phyloP scores from a whole-genome alignment of 345 rosid genomes.

The Camelina laxa region DNA sequence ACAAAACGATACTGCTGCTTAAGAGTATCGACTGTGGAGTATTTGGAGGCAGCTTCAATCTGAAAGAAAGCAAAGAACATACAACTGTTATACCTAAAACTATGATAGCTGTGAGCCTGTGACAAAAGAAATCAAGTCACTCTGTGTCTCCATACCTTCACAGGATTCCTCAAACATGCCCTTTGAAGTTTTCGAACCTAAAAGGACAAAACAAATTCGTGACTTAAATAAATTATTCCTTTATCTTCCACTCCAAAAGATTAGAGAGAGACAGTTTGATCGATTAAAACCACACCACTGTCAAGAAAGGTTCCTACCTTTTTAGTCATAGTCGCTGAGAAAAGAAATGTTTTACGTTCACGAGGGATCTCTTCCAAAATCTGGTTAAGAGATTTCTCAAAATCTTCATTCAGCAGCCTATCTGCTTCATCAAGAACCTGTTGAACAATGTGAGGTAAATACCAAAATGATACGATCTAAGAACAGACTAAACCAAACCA shows the following conservation, averaged over 20 bases:
- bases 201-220: slow-evolving; percentile 32
- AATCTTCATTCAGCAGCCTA: slow-evolving; percentile 89
- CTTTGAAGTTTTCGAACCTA: slow-evolving; percentile 94
- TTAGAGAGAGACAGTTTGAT: not conserved
- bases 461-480: not conserved
- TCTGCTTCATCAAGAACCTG: slow-evolving; percentile 99
- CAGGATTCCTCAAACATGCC: slow-evolving; percentile 89
- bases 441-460: not conserved
- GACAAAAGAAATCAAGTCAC: slow-evolving; percentile 18
- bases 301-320: slow-evolving; percentile 53
- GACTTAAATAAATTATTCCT: slow-evolving; percentile 31
- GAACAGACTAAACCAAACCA: slow-evolving; percentile 6
- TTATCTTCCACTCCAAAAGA: not conserved
- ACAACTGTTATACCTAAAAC: slow-evolving; percentile 8
- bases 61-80: slow-evolving; percentile 40
- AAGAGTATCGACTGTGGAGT: slow-evolving; percentile 90
- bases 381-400: slow-evolving; percentile 86
- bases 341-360: slow-evolving; percentile 74
- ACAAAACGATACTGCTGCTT: slow-evolving; percentile 81
- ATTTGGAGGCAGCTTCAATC: slow-evolving; percentile 94
- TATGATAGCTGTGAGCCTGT: slow-evolving; percentile 13
- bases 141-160: slow-evolving; percentile 60
- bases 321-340: slow-evolving; percentile 99
- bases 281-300: slow-evolving; percentile 2
- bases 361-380: slow-evolving; percentile 76